A percentile compares a stretch with the other conserved stretches of the same genome.
Evolutionary conservation across 805 yeast genomes (phyloP).

Genomic region (Zygosaccharomyces siamensis): DNA sequence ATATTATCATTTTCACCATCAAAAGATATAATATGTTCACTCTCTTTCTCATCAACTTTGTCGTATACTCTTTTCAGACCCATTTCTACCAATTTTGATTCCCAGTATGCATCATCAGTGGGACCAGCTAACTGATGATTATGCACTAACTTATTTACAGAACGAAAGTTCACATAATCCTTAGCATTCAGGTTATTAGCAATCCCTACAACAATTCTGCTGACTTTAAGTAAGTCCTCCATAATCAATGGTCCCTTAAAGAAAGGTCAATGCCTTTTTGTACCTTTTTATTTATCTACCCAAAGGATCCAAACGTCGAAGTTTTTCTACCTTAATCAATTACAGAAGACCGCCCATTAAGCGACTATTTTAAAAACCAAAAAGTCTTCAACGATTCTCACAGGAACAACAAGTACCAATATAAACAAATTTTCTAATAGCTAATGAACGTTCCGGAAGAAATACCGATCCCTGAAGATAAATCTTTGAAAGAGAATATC

Average conservation of each 20-base stretch:
- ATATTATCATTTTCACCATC: conserved; percentile 7
- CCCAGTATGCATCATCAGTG: conserved; percentile 20
- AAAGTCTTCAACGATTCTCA: neutral
- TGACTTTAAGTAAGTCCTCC: conserved; percentile 27
- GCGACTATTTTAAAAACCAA: neutral
- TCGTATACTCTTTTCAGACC: conserved; percentile 14
- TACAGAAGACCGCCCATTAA: neutral
- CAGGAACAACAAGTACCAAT: neutral
- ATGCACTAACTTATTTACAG: conserved; percentile 20
- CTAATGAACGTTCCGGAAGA: neutral
- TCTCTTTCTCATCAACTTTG: neutral
- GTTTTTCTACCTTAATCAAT: neutral
- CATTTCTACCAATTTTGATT: conserved; percentile 18
- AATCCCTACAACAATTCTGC: conserved; percentile 21
- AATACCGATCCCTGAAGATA: conserved; percentile 23
- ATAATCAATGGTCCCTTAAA: conserved; percentile 7
- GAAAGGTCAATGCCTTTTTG: neutral
- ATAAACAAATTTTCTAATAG: neutral
- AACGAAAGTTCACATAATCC: conserved; percentile 27
- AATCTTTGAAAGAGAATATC: conserved; percentile 44
- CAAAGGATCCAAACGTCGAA: neutral
- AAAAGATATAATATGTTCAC: neutral
- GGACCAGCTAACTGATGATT: conserved; percentile 16
- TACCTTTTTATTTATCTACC: neutral
- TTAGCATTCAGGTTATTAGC: conserved; percentile 21